Base-by-base conservation (phyloP, 805 yeast genomes). In the Kuraishia capsulata region DNA sequence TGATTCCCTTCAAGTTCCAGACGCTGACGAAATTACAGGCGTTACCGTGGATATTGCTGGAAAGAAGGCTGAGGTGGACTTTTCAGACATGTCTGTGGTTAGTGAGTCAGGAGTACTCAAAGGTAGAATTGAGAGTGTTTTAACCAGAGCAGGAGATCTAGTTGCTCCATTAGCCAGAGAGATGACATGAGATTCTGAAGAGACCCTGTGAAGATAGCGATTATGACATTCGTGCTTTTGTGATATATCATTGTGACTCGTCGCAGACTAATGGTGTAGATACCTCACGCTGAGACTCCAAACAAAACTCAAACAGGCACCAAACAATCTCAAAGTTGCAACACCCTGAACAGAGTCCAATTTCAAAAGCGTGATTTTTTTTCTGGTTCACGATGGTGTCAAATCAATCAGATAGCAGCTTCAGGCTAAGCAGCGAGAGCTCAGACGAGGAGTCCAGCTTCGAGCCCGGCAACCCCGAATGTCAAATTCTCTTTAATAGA, bases 121-220 rank as follows among this genome's bases (percentile, higher is more conserved):
- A 46, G 90, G 86, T 42, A 73, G 98, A 52, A 78, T 92, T 1
- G 85, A 80, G 45, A 89, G 83, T 46, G 80, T 90, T 17, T 61
- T 92, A 42, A 76, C 72, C 33, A 72, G 94, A 44, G 94, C 94
- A 13, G 70, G 81, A 39, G 83, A 74, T 31, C 64, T 92, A 34
- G 92, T 86, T 2, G 88, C 96, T 9, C 96, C 97, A 2, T 64
- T 90, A 25, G 74, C 87, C 35, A 29, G 21, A 26, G 23, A 39
- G 20, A 23, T 33, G 30, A 33, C 11, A 24, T 14, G 34, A 21
- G 17, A n/a, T n/a, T n/a, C n/a, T 3, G 11, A 19, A 35, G 16
- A n/a, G n/a, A n/a, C n/a, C n/a, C n/a, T n/a, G n/a, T 4, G 6
- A 17, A 14, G 26, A 25, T 24, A n/a, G n/a, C n/a, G n/a, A n/a